These are phyloP conservation scores for Rhizoclosmatium sp. DNA, from an alignment of 192 early-diverging fungal species.

Conservation along the genomic window DNA sequence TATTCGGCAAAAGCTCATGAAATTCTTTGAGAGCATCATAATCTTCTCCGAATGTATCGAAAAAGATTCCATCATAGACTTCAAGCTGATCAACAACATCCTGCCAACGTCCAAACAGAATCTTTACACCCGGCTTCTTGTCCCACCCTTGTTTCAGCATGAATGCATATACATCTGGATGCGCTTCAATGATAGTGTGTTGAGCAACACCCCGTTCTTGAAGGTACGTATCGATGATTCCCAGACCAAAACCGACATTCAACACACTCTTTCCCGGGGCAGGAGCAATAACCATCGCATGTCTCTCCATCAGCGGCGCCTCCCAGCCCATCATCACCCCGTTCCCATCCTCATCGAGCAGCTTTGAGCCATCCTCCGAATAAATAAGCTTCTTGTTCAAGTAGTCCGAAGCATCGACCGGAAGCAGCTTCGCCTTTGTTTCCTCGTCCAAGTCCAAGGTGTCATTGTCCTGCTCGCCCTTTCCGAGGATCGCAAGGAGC, in stretches of 20 bases:
- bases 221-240: constrained; percentile 85
- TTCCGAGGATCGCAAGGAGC: constrained; percentile 43
- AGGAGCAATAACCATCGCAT: constrained; percentile 77
- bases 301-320: constrained; percentile 86
- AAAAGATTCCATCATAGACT: constrained; percentile 92
- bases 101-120: constrained; percentile 94
- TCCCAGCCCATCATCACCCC: constrained; percentile 99
- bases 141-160: constrained; percentile 89
- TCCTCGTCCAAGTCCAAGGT: constrained; percentile 39
- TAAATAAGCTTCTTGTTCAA: constrained; percentile 81
- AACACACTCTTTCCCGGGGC: constrained; percentile 62
- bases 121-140: constrained; percentile 80
- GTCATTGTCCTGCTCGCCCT: constrained; percentile 33
- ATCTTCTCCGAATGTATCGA: constrained; percentile 59
- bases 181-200: constrained; percentile 97
- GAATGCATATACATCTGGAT: constrained; percentile 92
- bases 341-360: constrained; percentile 87
- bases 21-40: constrained; percentile 83
- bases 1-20: constrained; percentile 75
- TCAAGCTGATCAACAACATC: constrained; percentile 73
- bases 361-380: constrained; percentile 56
- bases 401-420: constrained; percentile 62
- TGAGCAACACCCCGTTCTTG: constrained; percentile 70
- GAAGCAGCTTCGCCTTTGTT: constrained; percentile 46
- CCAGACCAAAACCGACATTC: constrained; percentile 88